A percentile compares a stretch with the other conserved stretches of the same genome.
Evolutionary conservation across 805 yeast genomes (phyloP).

Genomic region (Starmerella stigmatis): DNA sequence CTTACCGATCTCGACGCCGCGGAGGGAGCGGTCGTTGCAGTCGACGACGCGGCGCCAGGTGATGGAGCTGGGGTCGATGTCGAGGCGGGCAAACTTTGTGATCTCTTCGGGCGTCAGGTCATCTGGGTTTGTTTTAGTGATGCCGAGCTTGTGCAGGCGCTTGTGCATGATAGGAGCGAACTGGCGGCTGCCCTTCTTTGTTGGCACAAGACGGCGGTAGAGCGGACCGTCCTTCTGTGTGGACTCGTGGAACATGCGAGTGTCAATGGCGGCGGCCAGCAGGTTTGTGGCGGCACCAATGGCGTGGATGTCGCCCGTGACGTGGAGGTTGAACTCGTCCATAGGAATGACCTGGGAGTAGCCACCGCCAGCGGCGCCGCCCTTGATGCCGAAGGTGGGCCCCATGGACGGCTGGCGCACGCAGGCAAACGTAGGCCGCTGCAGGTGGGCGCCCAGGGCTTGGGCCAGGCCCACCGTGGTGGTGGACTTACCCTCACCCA

Average conservation of each 20-base stretch:
- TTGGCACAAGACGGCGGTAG: constrained; percentile 68
- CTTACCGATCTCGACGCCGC: constrained; percentile 82
- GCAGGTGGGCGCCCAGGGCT: constrained; percentile 84
- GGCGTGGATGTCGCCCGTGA: constrained; percentile 97
- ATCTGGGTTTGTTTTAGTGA: constrained; percentile 57
- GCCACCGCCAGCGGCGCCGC: constrained; percentile 99
- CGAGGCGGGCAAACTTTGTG: constrained; percentile 63
- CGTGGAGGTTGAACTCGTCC: constrained; percentile 97
- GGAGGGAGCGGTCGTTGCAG: constrained; percentile 80
- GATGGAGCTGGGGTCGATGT: constrained; percentile 81
- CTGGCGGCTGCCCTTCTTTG: constrained; percentile 64
- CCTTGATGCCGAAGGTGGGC: constrained; percentile 96
- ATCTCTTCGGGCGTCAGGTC: constrained; percentile 70
- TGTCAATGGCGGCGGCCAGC: constrained; percentile 92
- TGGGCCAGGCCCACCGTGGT: constrained; percentile 96
- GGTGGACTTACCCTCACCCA: constrained; percentile 96
- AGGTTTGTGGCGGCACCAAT: constrained; percentile 87
- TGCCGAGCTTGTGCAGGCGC: constrained; percentile 72
- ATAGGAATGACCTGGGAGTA: constrained; percentile 95
- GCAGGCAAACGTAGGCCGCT: constrained; percentile 76
- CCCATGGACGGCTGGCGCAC: constrained; percentile 99
- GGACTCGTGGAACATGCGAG: constrained; percentile 89
- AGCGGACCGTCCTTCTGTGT: constrained; percentile 81
- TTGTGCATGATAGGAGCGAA: constrained; percentile 71
- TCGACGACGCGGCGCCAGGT: constrained; percentile 92